phyloP scores from a whole-genome alignment of 2,329 filamentous ascomycete genomes.

The Pseudocercospora ulei region DNA sequence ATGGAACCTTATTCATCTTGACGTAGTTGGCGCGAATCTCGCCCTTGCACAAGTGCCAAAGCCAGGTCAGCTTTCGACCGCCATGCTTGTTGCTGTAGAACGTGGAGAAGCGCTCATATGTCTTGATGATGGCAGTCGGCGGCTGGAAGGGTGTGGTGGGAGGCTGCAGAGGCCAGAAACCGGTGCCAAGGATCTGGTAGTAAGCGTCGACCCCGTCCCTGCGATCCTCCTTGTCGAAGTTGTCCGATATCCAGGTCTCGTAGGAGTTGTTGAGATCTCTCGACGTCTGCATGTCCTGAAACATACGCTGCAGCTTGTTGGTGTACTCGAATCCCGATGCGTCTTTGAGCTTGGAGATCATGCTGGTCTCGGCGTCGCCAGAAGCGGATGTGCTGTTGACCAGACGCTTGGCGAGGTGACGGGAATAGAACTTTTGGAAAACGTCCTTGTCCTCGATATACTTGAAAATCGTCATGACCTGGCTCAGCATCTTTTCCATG shows the following conservation, averaged over 20 bases:
- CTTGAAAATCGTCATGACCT: constrained; percentile 99
- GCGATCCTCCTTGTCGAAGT: constrained; percentile 54
- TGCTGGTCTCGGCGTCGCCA: constrained; percentile 94
- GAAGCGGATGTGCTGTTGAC: constrained; percentile 93
- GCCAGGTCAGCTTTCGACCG: constrained; percentile 90
- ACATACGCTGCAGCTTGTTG: constrained; percentile 99
- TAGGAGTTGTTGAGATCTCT: constrained; percentile 91
- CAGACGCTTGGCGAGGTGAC: constrained; percentile 86
- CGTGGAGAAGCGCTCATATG: constrained; percentile 76
- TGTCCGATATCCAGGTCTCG: constrained; percentile 62
- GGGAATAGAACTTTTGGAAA: constrained; percentile 98
- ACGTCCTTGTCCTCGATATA: constrained; percentile 99
- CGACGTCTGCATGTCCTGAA: constrained; percentile 98
- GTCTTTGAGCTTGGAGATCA: constrained; percentile 99
- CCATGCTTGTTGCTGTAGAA: constrained; percentile 97
- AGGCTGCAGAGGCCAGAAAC: constrained; percentile 88
- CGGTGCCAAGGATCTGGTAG: constrained; percentile 88
- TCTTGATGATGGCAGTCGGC: constrained; percentile 71
- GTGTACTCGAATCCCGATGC: constrained; percentile 98
- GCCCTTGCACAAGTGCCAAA: constrained; percentile 97
- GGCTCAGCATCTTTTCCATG: constrained; percentile 73
- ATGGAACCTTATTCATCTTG: constrained; percentile 76
- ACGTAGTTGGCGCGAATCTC: constrained; percentile 91
- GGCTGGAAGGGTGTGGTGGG: constrained; percentile 83
- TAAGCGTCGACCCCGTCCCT: constrained; percentile 71